These are phyloP conservation scores for Coemansia sp. DNA, from an alignment of 192 early-diverging fungal genomes.

Conservation along the genomic window DNA sequence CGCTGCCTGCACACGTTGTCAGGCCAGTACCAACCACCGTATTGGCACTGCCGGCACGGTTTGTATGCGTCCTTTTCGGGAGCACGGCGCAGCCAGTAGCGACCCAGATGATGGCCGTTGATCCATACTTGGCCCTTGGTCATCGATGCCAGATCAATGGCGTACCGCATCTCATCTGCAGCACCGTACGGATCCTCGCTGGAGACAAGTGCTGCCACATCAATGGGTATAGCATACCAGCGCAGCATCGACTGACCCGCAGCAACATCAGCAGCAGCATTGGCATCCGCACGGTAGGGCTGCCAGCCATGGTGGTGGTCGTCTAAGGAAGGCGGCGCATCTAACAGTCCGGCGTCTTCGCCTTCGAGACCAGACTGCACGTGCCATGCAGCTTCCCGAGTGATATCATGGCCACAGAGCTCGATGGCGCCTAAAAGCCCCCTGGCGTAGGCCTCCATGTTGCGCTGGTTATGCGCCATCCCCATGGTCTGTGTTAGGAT, in stretches of 20 bases:
- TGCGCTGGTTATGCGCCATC: conserved; percentile 34
- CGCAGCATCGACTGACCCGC: conserved; percentile 8
- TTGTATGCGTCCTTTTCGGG: conserved; percentile 12
- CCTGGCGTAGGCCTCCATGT: conserved; percentile 43
- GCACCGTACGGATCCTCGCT: background rate
- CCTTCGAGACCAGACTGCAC: conserved; percentile 30
- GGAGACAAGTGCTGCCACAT: conserved; percentile 13
- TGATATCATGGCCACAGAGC: conserved; percentile 42
- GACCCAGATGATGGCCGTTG: conserved; percentile 46
- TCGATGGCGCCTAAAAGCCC: conserved; percentile 35
- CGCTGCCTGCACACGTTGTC: conserved; percentile 35
- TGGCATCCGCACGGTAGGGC: background rate
- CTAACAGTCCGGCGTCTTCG: conserved; percentile 3
- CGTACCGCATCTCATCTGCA: conserved; percentile 12
- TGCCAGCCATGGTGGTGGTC: background rate
- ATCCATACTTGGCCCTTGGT: conserved; percentile 51
- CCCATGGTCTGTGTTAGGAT: conserved; percentile 53
- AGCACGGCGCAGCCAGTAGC: conserved; percentile 46
- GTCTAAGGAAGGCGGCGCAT: too few species aligned
- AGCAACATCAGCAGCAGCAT: too few species aligned
- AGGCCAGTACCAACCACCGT: conserved; percentile 35
- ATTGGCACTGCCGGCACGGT: conserved; percentile 37
- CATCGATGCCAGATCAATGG: conserved; percentile 46
- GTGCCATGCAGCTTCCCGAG: conserved; percentile 24
- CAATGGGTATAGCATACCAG: conserved; percentile 40